These are phyloP conservation scores for Stachybotrys chartarum DNA, from an alignment of 2,329 filamentous ascomycete genomes.

Conservation along the genomic window DNA sequence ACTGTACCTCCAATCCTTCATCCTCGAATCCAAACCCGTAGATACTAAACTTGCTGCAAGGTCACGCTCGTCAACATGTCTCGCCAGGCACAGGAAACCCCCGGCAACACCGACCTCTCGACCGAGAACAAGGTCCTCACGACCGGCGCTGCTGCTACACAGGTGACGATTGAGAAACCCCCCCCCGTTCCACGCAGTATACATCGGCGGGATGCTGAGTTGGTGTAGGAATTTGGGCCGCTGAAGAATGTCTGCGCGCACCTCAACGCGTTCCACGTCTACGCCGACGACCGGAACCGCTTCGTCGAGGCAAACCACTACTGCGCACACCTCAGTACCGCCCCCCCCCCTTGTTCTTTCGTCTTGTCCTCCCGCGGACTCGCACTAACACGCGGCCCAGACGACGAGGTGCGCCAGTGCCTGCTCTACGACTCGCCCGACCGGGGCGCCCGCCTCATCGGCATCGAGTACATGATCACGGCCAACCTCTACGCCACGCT, in stretches of 20 bases:
- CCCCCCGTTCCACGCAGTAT: too few species aligned
- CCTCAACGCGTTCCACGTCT: conserved; percentile 81
- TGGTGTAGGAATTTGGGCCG: conserved; percentile 55
- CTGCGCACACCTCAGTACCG: conserved; percentile 61
- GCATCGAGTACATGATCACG: conserved; percentile 83
- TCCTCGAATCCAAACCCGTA: too few species aligned
- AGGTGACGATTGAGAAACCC: too few species aligned
- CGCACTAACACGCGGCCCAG: conserved; percentile 3
- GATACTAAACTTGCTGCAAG: too few species aligned
- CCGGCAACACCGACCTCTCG: conserved; percentile 44
- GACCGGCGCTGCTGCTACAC: conserved; percentile 51
- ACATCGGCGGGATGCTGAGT: background rate
- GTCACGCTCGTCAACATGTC: background rate
- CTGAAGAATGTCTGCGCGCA: conserved; percentile 73
- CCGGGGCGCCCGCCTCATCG: conserved; percentile 65
- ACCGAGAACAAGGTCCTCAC: conserved; percentile 52
- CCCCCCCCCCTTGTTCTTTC: background rate
- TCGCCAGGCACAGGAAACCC: conserved; percentile 7
- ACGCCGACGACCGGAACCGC: conserved; percentile 63
- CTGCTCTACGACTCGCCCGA: conserved; percentile 71
- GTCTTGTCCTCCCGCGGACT: conserved; percentile 31
- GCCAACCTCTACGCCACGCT: conserved; percentile 61
- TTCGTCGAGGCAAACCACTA: conserved; percentile 78
- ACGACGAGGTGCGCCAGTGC: conserved; percentile 69
- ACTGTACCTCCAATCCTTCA: too few species aligned